Evolutionary conservation across 192 early-diverging fungal species (phyloP).

Genomic region (Entomortierella chlamydospora): DNA sequence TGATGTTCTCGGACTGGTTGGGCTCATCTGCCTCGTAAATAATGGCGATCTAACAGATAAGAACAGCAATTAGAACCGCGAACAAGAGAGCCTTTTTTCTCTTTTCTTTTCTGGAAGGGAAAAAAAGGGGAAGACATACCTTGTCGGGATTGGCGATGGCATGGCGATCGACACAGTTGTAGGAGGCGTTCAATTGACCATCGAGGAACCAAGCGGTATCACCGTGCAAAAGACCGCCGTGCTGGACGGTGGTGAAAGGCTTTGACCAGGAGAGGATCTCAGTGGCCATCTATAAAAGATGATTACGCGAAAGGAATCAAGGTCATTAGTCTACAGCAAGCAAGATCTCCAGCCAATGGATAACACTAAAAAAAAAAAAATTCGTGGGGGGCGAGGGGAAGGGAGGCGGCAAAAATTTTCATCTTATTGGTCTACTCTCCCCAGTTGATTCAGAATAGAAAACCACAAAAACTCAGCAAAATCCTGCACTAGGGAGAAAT

Average conservation of each 20-base stretch:
- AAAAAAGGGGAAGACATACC: conserved; percentile 57
- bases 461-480: no score
- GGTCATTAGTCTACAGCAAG: background rate
- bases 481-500: no score
- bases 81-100: no score
- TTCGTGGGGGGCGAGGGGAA: background rate
- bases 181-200: conserved; percentile 91
- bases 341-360: background rate
- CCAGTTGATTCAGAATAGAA: no score
- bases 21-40: conserved; percentile 93
- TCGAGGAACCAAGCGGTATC: conserved; percentile 95
- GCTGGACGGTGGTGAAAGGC: conserved; percentile 78
- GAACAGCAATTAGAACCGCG: background rate
- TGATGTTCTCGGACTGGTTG: conserved; percentile 79
- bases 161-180: conserved; percentile 97
- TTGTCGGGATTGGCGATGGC: conserved; percentile 80
- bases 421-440: no score
- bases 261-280: conserved; percentile 85
- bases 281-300: conserved; percentile 65
- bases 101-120: no score
- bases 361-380: conserved; percentile 2
- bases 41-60: conserved; percentile 72
- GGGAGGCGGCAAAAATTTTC: background rate
- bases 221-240: conserved; percentile 84
- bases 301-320: background rate